Evolutionary conservation across 2,329 filamentous ascomycete species (phyloP), one percentile per base, ranked within the genome.

Genomic region (Clonostachys solani): DNA sequence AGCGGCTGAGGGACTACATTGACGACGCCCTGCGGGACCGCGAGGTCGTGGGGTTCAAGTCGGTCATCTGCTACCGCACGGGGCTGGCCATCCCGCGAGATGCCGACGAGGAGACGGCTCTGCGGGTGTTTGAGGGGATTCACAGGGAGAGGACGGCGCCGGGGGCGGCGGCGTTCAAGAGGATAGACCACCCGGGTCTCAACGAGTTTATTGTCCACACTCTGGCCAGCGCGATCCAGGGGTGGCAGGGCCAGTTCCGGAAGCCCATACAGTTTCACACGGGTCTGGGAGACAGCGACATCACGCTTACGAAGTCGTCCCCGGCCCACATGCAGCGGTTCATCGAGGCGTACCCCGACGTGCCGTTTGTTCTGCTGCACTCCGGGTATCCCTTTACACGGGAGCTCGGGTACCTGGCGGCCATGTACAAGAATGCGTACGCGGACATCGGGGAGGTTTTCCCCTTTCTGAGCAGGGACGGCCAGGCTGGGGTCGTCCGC

Each of bases 191-290:
- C 43, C 79, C 80, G 45, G 73, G 75, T 2, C 68, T 94, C 45
- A 92, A 89, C 56, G 81, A 88, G 50, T 79, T 82, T 50, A 64
- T 92, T 4, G 81, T 94, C 2, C 77, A 86, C 46, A 71, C 75
- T 33, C 75, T 83, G 0, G 81, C 89, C 7, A 70, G 75, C 42
- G 61, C 83, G 29, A 75, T 92, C 45, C 64, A 69, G 9, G 66
- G 73, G 69, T 33, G 62, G 61, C 16, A 43, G 16, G 61, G 60
- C 4, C 64, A 66, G 2, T 55, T 64, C 48, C 79, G 78, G 48
- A 94, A 92, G 60, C 87, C 89, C 0, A 71, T 95, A 12, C 89
- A 95, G 58, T 87, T 95, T 53, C 89, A 95, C 57, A 94, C 88
- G 0, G 89, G 89, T 0, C 73, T 94, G 1, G 89, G 89, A 1